Evolutionary conservation across 805 yeast species (phyloP).

Genomic region (Scheffersomyces ergatensis): DNA sequence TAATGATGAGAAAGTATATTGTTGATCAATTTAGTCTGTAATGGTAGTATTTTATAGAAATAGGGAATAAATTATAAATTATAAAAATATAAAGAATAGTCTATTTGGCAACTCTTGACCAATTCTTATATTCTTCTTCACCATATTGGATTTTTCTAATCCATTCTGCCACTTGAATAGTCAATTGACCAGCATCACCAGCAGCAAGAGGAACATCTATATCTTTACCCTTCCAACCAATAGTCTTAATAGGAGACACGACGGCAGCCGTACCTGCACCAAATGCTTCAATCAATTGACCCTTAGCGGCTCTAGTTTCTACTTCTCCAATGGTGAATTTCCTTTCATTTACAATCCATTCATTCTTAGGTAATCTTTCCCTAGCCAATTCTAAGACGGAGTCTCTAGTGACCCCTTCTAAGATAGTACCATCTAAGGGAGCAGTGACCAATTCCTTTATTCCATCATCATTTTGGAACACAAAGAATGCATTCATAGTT

Average conservation of each 20-base stretch:
- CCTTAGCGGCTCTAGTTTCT: constrained; percentile 68
- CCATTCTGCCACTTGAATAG: constrained; percentile 81
- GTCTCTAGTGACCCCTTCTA: constrained; percentile 96
- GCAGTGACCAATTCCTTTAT: constrained; percentile 92
- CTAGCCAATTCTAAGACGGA: constrained; percentile 77
- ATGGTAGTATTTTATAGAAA: too few species aligned
- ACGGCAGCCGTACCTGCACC: constrained; percentile 99
- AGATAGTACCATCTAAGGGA: constrained; percentile 94
- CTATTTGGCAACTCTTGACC: constrained; percentile 42
- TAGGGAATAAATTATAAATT: too few species aligned
- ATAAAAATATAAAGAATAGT: too few species aligned
- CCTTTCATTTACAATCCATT: constrained; percentile 86
- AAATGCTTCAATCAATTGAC: constrained; percentile 89
- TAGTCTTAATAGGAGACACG: constrained; percentile 88
- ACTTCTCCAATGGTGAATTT: constrained; percentile 80
- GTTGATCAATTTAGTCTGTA: too few species aligned
- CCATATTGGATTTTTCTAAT: constrained; percentile 91
- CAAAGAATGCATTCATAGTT: constrained; percentile 94
- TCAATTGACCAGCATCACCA: constrained; percentile 82
- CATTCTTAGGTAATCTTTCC: constrained; percentile 67
- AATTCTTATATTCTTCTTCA: constrained; percentile 57
- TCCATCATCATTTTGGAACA: constrained; percentile 67
- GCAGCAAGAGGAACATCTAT: constrained; percentile 76
- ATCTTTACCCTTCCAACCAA: constrained; percentile 73
- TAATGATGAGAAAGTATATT: too few species aligned